Evolutionary conservation across 306 rosid species (phyloP), one percentile per base, ranked within the genome.

Genomic region (Inga oerstediana): DNA sequence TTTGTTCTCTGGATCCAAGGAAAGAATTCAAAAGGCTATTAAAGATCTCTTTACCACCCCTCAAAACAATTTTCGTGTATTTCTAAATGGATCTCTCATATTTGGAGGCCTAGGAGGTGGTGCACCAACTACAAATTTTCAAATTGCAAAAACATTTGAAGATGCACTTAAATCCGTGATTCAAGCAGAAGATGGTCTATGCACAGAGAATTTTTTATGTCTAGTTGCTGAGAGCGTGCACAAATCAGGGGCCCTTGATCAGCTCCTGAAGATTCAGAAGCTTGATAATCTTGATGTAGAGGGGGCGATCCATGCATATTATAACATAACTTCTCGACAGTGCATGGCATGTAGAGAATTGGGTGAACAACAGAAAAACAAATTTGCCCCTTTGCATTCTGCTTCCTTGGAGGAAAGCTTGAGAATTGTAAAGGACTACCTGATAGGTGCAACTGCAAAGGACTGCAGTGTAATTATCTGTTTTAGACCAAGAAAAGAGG

Each of bases 41-140:
- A 89, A 77, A 81, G 90, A 94, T 90, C 98, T 97, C 81, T 89
- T 94, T 81, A 65, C 90, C 64, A 90, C 94, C 69, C 97, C 99
- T 65, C 99, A 97, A 85, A 97, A 97, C 86, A 97, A 97, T 86
- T 92, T 97, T 69, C 97, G 95, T 62, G 98, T 94, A 81, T 97
- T 97, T 80, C 83, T 87, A 79, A 90, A 97, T 82, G 98, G 99
- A 83, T 88, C 92, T 85, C 88, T 90, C 84, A 86, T 92, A 89
- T 91, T 92, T 90, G 99, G 98, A 79, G 89, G 88, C 32, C 85
- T 90, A 83, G 99, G 98, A 84, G 92, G 97, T 77, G 86, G 87
- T 84, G 97, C 94, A 48, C 83, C 84, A 76, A 68, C 84, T 80
- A 92, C 98, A 62, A 89, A 88, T 79, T 59, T 79, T 78, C 80